These are phyloP conservation scores for Hansenula sp. DNA, from an alignment of 1,139 yeast genomes.

Conservation along the genomic window DNA sequence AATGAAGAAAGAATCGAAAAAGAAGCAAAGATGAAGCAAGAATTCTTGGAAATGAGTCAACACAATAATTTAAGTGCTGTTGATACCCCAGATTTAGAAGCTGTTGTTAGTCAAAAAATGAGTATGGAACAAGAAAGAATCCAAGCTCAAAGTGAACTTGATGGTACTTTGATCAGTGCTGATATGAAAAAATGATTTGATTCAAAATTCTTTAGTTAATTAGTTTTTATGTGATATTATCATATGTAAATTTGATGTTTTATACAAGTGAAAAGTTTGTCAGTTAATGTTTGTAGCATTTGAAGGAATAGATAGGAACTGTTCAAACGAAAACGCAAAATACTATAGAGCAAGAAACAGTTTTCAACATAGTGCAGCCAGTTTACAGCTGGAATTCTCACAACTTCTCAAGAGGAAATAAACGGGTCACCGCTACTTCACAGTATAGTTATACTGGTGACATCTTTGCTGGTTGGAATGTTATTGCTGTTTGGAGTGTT, in stretches of 20 bases:
- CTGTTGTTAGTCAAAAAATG: not conserved
- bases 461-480: too few relatives aligned
- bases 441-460: too few relatives aligned
- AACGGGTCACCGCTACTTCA: too few relatives aligned
- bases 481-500: too few relatives aligned
- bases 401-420: too few relatives aligned
- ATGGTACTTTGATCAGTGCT: not conserved
- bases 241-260: not conserved
- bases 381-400: too few relatives aligned
- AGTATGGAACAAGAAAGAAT: not conserved
- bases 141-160: not conserved
- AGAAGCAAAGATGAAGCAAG: not conserved
- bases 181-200: not conserved
- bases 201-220: not conserved
- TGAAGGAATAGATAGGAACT: too few relatives aligned
- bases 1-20: conserved; percentile 33
- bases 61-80: not conserved
- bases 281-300: too few relatives aligned
- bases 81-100: not conserved
- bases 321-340: too few relatives aligned
- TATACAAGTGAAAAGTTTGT: not conserved
- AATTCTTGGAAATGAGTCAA: not conserved
- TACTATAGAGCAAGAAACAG: too few relatives aligned
- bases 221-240: not conserved
- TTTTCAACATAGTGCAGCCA: too few relatives aligned